phyloP scores from a whole-genome alignment of 495 filamentous ascomycete species.

The Terfezia boudieri region DNA sequence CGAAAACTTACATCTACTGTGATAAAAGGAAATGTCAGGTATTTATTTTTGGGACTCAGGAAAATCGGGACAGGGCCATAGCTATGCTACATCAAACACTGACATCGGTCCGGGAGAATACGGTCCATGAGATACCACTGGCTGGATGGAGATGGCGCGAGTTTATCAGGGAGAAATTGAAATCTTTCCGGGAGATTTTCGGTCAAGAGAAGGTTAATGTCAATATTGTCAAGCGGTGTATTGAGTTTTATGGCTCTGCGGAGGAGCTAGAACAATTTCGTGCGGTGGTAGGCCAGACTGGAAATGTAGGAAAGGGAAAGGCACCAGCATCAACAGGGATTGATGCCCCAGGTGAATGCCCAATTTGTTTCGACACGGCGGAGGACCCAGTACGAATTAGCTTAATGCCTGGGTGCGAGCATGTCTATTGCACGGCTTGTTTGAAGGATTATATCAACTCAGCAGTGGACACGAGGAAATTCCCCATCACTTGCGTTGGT shows the following conservation, averaged over 20 bases:
- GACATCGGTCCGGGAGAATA: not conserved
- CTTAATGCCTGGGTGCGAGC: slow-evolving; percentile 14
- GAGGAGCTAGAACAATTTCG: not conserved
- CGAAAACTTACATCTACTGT: slow-evolving; percentile 8
- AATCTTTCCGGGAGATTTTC: slow-evolving; percentile 1
- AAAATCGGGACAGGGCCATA: not conserved
- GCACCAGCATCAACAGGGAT: not conserved
- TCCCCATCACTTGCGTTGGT: slow-evolving; percentile 20
- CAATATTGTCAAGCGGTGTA: slow-evolving; percentile 1
- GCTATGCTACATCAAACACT: slow-evolving; percentile 2
- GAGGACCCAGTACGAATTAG: slow-evolving; percentile 7
- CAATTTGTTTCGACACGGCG: slow-evolving; percentile 19
- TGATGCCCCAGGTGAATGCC: slow-evolving; percentile 8
- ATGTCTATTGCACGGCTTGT: slow-evolving; percentile 23
- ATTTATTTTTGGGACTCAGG: slow-evolving; percentile 1
- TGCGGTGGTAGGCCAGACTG: not conserved
- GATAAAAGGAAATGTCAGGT: slow-evolving; percentile 8
- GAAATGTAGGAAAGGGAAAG: too few relatives aligned
- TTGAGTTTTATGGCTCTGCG: slow-evolving; percentile 5
- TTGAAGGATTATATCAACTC: slow-evolving; percentile 17
- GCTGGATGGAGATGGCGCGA: slow-evolving; percentile 1
- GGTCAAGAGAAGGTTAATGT: slow-evolving; percentile 5
- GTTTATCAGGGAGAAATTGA: slow-evolving; percentile 6
- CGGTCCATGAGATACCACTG: slow-evolving; percentile 6
- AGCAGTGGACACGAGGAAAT: slow-evolving; percentile 7